Evolutionary conservation across 495 filamentous ascomycete genomes (phyloP).

Genomic region (Daldinia bambusicola): DNA sequence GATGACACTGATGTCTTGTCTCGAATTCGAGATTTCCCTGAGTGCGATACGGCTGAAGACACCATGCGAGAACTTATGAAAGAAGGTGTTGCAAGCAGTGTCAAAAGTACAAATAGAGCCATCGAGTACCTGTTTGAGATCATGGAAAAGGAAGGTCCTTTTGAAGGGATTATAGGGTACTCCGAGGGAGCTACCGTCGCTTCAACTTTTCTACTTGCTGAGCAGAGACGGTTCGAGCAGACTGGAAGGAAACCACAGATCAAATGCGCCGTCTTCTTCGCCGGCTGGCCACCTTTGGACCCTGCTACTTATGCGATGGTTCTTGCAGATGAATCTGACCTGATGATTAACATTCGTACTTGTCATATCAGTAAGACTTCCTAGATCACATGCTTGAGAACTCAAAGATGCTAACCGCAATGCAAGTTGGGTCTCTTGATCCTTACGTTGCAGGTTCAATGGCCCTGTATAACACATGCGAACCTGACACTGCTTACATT

Average conservation of each 20-base stretch:
- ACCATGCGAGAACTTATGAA: constrained; percentile 63
- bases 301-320: constrained; percentile 57
- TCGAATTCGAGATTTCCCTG: constrained; percentile 61
- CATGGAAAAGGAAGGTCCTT: constrained; percentile 63
- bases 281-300: constrained; percentile 67
- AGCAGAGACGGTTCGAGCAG: constrained; percentile 58
- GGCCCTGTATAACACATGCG: constrained; percentile 68
- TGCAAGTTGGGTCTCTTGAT: constrained; percentile 64
- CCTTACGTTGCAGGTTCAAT: constrained; percentile 66
- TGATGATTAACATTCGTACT: constrained; percentile 64
- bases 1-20: constrained; percentile 59
- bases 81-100: constrained; percentile 57
- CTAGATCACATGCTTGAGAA: not conserved
- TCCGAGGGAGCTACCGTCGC: constrained; percentile 71
- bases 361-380: constrained; percentile 64
- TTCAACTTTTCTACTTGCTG: constrained; percentile 64
- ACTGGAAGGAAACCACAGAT: constrained; percentile 60
- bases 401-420: constrained; percentile 28
- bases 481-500: constrained; percentile 64
- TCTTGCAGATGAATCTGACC: constrained; percentile 63
- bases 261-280: constrained; percentile 67
- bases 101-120: constrained; percentile 54
- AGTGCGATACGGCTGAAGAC: constrained; percentile 59
- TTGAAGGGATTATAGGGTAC: constrained; percentile 67
- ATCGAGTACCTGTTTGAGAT: constrained; percentile 58